Evolutionary conservation across 495 filamentous ascomycete genomes (phyloP).

Genomic region (Halenospora varia): DNA sequence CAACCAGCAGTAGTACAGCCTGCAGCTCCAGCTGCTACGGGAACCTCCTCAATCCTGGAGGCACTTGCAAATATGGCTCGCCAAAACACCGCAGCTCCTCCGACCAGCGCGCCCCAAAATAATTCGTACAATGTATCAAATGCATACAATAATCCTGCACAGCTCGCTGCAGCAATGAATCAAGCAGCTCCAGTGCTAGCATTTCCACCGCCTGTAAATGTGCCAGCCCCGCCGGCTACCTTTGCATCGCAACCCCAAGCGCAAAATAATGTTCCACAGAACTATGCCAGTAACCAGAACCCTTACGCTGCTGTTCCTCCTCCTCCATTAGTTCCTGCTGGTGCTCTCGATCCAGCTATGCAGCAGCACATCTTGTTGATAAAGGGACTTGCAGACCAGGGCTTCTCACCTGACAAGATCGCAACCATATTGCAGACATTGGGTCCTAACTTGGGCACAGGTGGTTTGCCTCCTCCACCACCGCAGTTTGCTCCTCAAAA

Average conservation of each 20-base stretch:
- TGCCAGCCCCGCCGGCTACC: slow-evolving; percentile 47
- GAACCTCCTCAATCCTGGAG: slow-evolving; percentile 73
- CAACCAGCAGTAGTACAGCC: slow-evolving; percentile 24
- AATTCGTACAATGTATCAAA: slow-evolving; percentile 54
- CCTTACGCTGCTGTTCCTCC: slow-evolving; percentile 39
- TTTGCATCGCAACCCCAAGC: slow-evolving; percentile 47
- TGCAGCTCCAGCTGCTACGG: slow-evolving; percentile 34
- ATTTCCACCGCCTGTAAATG: slow-evolving; percentile 49
- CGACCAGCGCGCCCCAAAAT: slow-evolving; percentile 46
- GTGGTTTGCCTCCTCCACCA: slow-evolving; percentile 25
- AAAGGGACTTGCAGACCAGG: slow-evolving; percentile 53
- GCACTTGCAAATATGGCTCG: slow-evolving; percentile 83
- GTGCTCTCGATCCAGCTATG: slow-evolving; percentile 34
- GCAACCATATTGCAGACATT: slow-evolving; percentile 41
- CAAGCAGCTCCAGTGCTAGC: slow-evolving; percentile 22
- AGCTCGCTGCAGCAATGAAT: slow-evolving; percentile 21
- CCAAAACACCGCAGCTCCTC: slow-evolving; percentile 62
- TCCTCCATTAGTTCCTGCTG: slow-evolving; percentile 31
- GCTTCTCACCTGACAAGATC: slow-evolving; percentile 60
- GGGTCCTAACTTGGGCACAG: slow-evolving; percentile 16
- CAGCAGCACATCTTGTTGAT: slow-evolving; percentile 59
- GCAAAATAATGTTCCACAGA: slow-evolving; percentile 30
- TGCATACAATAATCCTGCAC: slow-evolving; percentile 38
- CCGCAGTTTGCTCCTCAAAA: slow-evolving; percentile 13
- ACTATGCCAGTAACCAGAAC: slow-evolving; percentile 42